phyloP scores from a whole-genome alignment of 345 rosid genomes.

The Streptanthus diversifolius region DNA sequence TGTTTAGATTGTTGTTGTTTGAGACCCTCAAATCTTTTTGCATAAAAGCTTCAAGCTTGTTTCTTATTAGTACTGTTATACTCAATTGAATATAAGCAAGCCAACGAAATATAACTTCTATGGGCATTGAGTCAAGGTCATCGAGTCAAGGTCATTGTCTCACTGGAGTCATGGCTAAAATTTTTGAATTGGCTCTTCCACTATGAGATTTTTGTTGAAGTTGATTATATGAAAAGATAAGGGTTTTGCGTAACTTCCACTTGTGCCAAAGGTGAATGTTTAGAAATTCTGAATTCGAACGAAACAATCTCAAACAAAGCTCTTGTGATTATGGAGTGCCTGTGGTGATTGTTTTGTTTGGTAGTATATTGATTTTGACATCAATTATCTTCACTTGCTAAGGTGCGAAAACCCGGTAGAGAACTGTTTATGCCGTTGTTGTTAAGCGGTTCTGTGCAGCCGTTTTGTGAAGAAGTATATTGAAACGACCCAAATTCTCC shows the following conservation, averaged over 20 bases:
- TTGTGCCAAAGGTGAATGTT: not conserved
- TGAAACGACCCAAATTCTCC: too few relatives aligned
- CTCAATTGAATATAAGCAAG: too few relatives aligned
- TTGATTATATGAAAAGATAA: not conserved
- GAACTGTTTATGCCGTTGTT: slow-evolving; percentile 80
- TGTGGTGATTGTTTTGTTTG: not conserved
- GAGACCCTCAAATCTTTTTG: too few relatives aligned
- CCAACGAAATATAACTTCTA: too few relatives aligned
- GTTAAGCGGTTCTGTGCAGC: slow-evolving; percentile 84
- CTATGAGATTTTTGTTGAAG: not conserved
- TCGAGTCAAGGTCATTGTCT: too few relatives aligned
- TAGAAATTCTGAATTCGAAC: not conserved
- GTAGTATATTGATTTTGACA: not conserved
- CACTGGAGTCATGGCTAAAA: not conserved
- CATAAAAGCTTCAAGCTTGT: too few relatives aligned
- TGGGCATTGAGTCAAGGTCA: not conserved
- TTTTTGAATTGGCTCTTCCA: not conserved
- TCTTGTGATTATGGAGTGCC: too few relatives aligned
- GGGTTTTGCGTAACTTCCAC: not conserved
- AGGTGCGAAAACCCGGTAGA: slow-evolving; percentile 83
- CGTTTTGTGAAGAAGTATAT: too few relatives aligned
- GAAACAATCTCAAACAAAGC: not conserved
- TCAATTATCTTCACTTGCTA: not conserved
- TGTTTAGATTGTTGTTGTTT: too few relatives aligned
- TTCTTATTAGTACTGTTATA: too few relatives aligned